phyloP scores from a whole-genome alignment of 176 grass and related monocot species.

The Oryza meridionalis region DNA sequence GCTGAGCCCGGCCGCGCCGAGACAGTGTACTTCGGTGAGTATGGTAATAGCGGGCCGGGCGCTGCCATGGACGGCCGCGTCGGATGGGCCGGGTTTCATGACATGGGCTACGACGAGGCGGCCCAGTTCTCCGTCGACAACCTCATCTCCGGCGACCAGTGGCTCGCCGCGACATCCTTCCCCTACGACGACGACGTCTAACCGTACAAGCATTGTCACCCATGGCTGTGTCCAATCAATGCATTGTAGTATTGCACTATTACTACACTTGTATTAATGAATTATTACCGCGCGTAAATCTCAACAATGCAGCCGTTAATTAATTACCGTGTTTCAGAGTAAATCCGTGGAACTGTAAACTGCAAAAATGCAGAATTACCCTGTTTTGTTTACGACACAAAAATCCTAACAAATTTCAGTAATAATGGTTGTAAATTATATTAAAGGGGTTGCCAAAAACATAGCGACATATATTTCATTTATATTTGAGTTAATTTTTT shows the following conservation, averaged over 20 bases:
- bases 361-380: too few relatives aligned
- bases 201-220: not conserved
- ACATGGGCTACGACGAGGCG: slow-evolving; percentile 68
- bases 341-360: too few relatives aligned
- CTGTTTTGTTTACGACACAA: too few relatives aligned
- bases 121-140: slow-evolving; percentile 55
- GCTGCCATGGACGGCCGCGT: slow-evolving; percentile 38
- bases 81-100: slow-evolving; percentile 55
- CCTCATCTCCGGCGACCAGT: slow-evolving; percentile 75
- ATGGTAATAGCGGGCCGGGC: slow-evolving; percentile 47
- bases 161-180: slow-evolving; percentile 72
- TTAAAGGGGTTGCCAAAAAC: too few relatives aligned
- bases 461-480: too few relatives aligned
- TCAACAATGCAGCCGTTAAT: too few relatives aligned
- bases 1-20: slow-evolving; percentile 37
- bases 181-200: slow-evolving; percentile 42
- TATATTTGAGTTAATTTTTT: too few relatives aligned
- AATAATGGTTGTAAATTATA: not conserved
- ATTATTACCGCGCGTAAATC: too few relatives aligned
- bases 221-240: not conserved
- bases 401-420: too few relatives aligned
- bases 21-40: slow-evolving; percentile 78
- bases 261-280: too few relatives aligned
- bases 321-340: too few relatives aligned
- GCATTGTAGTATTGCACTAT: too few relatives aligned